Conservation (phyloP, 2,329 filamentous ascomycete species). For the Claviceps africana region DNA sequence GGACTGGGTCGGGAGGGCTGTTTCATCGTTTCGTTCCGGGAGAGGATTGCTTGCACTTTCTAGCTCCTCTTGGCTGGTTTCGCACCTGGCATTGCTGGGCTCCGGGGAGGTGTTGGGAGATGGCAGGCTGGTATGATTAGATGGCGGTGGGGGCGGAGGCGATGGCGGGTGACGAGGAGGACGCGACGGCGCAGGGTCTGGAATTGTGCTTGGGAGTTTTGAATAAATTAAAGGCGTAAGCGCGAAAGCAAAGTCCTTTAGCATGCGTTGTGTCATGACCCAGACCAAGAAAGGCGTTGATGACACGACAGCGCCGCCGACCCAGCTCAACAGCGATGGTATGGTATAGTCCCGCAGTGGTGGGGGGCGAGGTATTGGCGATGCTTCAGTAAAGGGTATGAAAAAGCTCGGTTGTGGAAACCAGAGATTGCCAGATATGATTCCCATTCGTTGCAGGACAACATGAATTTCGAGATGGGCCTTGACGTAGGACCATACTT, state of each 20-base stretch:
- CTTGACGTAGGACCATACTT: constrained; percentile 28
- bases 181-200: too few species aligned
- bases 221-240: too few species aligned
- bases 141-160: constrained; percentile 10
- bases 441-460: constrained; percentile 36
- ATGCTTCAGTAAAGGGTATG: constrained; percentile 37
- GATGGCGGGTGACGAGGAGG: constrained; percentile 10
- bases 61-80: neutral
- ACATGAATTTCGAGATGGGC: constrained; percentile 38
- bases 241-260: constrained; percentile 23
- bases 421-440: constrained; percentile 26
- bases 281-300: constrained; percentile 34
- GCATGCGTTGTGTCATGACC: constrained; percentile 27
- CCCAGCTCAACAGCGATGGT: constrained; percentile 28
- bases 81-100: neutral
- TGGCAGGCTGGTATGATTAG: neutral
- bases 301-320: constrained; percentile 26
- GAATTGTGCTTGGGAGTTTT: too few species aligned
- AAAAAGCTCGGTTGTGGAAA: constrained; percentile 37
- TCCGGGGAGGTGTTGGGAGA: neutral
- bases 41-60: constrained; percentile 5
- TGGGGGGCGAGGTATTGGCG: constrained; percentile 34
- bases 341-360: constrained; percentile 24
- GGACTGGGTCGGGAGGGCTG: constrained; percentile 14
- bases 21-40: constrained; percentile 17